Base-by-base conservation (phyloP, 768 basidiomycete species). In the Pleurotus pulmonarius region DNA sequence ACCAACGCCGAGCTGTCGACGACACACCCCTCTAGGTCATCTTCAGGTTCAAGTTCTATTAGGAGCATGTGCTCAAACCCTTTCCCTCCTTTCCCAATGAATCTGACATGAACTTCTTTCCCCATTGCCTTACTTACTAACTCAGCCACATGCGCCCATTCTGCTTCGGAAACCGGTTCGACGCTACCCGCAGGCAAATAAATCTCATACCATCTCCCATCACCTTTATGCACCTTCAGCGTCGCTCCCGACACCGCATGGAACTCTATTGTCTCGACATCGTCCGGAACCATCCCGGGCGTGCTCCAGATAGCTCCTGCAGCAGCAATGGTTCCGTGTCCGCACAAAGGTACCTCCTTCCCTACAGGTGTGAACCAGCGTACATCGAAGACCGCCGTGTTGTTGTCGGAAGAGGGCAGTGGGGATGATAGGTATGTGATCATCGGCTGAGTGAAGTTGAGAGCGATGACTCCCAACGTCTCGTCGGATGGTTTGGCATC, bases 391-490 rank as follows among this genome's bases (percentile, higher is more conserved):
- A 66, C 63, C 1, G 65, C 67, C 5, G 69, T 60, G 40, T 63
- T 61, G 0, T 59, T 61, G n/a, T 69, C 63, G 4, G 63, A 58
- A 9, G 67, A 62, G 11, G 62, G 58, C 5, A 61, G 60, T 16
- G 62, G 63, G 11, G 69, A 63, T 5, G 68, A 66, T 9, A 80
- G 59, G 56, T 77, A 72, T 1, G 68, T 58, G 1, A 67, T 65
- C 49, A 79, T 73, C 7, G 80, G 79, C 55, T 81, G 79, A 56
- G 75, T 75, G 26, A 83, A 67, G 55, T 77, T 79, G 49, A 61
- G 64, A 2, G 79, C 69, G 20, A 79, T 70, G 15, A 65, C 63
- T 47, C 60, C 61, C 11, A 78, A 67, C 5, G 60, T 62, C 6
- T 69, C 69, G 0, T 59, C 57, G 7, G 75, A 58, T 5, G 62